phyloP scores from a whole-genome alignment of 306 rosid genomes.

The Malus sieversii region DNA sequence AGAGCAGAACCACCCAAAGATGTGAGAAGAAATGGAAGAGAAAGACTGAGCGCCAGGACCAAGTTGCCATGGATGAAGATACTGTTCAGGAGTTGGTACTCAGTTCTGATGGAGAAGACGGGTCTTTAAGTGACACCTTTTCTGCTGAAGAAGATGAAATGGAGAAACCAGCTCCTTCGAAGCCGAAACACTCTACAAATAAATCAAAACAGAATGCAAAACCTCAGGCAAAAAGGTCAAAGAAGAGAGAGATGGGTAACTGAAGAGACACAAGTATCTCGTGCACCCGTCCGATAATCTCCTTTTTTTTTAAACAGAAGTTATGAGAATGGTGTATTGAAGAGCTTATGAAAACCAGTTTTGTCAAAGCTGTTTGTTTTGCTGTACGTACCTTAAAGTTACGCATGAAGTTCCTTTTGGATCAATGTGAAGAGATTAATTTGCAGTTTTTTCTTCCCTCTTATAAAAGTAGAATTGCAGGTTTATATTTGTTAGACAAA shows the following conservation, averaged over 20 bases:
- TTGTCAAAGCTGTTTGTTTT: too few relatives aligned
- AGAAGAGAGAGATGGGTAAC: slow-evolving; percentile 12
- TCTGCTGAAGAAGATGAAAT: slow-evolving; percentile 31
- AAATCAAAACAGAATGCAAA: slow-evolving; percentile 32
- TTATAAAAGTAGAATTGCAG: neutral
- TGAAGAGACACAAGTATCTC: neutral
- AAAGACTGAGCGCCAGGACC: slow-evolving; percentile 24
- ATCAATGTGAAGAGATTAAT: neutral
- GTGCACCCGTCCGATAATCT: neutral
- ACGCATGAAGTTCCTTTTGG: neutral
- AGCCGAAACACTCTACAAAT: slow-evolving; percentile 19
- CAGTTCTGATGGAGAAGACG: slow-evolving; percentile 84
- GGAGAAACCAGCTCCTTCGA: slow-evolving; percentile 18
- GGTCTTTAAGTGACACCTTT: slow-evolving; percentile 14
- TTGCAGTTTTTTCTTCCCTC: neutral
- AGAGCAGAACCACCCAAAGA: too few relatives aligned
- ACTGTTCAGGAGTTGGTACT: slow-evolving; percentile 82
- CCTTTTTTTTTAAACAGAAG: too few relatives aligned
- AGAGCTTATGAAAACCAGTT: too few relatives aligned
- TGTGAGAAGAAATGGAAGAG: too few relatives aligned
- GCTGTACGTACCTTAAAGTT: too few relatives aligned
- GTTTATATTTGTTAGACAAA: too few relatives aligned
- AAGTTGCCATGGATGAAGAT: slow-evolving; percentile 57
- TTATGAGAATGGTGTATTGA: too few relatives aligned
- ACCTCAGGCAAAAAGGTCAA: slow-evolving; percentile 25